A percentile compares a stretch with the other conserved stretches of the same genome.
These are phyloP conservation scores for Claviceps purpurea DNA, from an alignment of 2,329 filamentous ascomycete species.

Conservation along the genomic window DNA sequence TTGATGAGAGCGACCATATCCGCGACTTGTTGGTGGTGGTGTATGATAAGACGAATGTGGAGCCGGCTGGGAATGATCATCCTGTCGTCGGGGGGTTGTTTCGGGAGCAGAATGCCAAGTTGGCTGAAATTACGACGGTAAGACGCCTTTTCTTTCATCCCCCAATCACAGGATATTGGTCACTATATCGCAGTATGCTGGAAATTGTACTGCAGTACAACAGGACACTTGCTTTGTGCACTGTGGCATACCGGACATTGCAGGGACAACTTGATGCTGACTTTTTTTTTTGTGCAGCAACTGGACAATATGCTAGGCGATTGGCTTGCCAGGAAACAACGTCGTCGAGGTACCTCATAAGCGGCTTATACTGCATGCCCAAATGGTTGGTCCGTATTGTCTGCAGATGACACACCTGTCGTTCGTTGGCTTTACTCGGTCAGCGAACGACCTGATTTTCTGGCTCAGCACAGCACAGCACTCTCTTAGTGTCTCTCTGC, in stretches of 20 bases:
- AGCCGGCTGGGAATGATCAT: conserved; percentile 69
- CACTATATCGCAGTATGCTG: no score
- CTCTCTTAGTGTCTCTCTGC: not conserved
- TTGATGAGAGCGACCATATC: conserved; percentile 81
- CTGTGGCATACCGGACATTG: no score
- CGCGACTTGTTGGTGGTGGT: conserved; percentile 83
- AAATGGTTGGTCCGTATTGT: no score
- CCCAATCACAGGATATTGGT: no score
- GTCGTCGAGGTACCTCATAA: conserved; percentile 38
- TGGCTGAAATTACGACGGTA: conserved; percentile 74
- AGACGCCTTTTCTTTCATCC: conserved; percentile 15
- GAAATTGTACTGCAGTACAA: not conserved
- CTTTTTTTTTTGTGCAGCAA: conserved; percentile 32
- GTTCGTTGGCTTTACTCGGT: no score
- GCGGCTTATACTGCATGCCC: not conserved
- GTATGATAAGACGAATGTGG: conserved; percentile 77
- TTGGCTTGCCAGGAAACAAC: conserved; percentile 62
- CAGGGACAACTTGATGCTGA: not conserved
- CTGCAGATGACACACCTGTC: no score
- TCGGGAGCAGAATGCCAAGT: conserved; percentile 70
- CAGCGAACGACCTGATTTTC: not conserved
- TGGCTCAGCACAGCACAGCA: not conserved
- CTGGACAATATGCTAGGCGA: conserved; percentile 77
- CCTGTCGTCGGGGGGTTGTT: conserved; percentile 72
- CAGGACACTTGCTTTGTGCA: not conserved